Evolutionary conservation across 2,329 filamentous ascomycete species (phyloP).

Genomic region (Phaeosphaeria sp.): DNA sequence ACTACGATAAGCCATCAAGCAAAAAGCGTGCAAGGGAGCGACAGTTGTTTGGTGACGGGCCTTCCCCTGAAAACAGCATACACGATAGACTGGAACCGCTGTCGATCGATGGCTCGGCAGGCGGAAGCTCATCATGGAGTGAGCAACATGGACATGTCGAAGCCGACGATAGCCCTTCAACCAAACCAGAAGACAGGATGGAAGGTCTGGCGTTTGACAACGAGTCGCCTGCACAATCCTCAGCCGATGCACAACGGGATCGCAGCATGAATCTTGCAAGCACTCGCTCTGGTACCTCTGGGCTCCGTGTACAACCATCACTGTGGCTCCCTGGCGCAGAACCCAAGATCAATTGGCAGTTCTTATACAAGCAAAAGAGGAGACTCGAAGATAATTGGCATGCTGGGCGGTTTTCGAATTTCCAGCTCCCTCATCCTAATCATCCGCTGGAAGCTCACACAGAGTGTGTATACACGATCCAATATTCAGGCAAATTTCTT

Average conservation of each 20-base stretch:
- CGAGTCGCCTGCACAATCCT: slow-evolving; percentile 21
- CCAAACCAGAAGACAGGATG: slow-evolving; percentile 44
- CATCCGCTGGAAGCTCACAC: slow-evolving; percentile 82
- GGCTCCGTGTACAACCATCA: slow-evolving; percentile 38
- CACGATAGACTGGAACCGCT: slow-evolving; percentile 27
- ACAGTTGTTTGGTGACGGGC: slow-evolving; percentile 50
- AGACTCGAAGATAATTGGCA: slow-evolving; percentile 92
- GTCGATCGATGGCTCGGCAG: slow-evolving; percentile 23
- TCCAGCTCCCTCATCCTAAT: slow-evolving; percentile 86
- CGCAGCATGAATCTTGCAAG: slow-evolving; percentile 18
- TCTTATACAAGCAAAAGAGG: slow-evolving; percentile 86
- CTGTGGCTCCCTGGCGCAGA: slow-evolving; percentile 47
- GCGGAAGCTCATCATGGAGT: slow-evolving; percentile 45
- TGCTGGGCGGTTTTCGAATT: slow-evolving; percentile 79
- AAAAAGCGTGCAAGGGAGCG: slow-evolving; percentile 60
- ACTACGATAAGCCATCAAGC: slow-evolving; percentile 57
- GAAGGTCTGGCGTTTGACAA: slow-evolving; percentile 44
- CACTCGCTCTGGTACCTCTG: not conserved
- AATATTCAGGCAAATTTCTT: slow-evolving; percentile 83
- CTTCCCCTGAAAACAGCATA: slow-evolving; percentile 27
- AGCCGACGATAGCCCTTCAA: slow-evolving; percentile 48
- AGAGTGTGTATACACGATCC: slow-evolving; percentile 94
- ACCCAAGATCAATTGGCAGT: slow-evolving; percentile 85
- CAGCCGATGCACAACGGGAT: slow-evolving; percentile 23
- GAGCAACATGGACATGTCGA: slow-evolving; percentile 58